phyloP scores from a whole-genome alignment of 345 rosid species.

The Syzygium aromaticum region DNA sequence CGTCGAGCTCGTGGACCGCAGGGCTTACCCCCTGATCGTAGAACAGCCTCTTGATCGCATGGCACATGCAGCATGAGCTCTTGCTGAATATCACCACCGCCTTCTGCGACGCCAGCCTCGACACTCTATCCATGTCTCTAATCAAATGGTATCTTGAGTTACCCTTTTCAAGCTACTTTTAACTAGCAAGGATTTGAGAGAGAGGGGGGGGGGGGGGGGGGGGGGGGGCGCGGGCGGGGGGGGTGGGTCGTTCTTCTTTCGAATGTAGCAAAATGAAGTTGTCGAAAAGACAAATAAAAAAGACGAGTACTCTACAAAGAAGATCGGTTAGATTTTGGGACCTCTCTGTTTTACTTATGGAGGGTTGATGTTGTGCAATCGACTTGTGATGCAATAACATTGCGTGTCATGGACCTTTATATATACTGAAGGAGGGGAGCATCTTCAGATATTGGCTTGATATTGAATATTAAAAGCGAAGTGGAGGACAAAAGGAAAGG shows the following conservation, averaged over 20 bases:
- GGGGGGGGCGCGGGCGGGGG: too few relatives aligned
- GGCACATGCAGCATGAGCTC: constrained; percentile 36
- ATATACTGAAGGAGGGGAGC: background rate
- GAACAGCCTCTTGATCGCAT: constrained; percentile 26
- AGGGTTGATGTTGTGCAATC: background rate
- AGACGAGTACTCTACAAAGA: background rate
- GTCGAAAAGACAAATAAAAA: background rate
- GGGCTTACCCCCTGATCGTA: constrained; percentile 30
- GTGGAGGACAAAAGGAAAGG: background rate
- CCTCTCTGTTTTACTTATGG: background rate
- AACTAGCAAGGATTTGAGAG: background rate
- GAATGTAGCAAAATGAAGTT: background rate
- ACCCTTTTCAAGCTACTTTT: background rate
- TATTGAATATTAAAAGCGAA: background rate
- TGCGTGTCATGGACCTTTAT: background rate
- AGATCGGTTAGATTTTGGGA: background rate
- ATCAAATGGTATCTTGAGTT: background rate
- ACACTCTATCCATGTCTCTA: constrained; percentile 25
- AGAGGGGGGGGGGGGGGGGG: background rate
- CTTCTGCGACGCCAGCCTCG: constrained; percentile 19
- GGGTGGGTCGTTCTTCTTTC: too few relatives aligned
- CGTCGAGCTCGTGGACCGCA: constrained; percentile 21
- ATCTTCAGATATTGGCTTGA: background rate
- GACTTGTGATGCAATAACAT: background rate
- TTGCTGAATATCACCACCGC: constrained; percentile 33